Conservation (phyloP, 257 asterid genomes). For the Fraxinus americana region DNA sequence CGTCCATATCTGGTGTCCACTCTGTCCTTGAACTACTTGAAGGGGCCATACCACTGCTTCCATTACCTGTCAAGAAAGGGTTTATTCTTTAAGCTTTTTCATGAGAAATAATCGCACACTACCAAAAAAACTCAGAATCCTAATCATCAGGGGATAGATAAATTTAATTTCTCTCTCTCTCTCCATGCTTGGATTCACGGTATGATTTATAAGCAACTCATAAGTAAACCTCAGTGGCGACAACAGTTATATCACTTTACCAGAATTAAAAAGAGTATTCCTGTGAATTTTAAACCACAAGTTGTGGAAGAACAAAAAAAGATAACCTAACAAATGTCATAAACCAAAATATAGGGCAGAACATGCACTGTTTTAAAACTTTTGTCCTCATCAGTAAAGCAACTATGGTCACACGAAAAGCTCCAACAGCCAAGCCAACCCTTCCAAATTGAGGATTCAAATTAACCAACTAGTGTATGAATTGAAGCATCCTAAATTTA, state of each 20-base stretch:
- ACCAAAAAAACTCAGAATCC: neutral
- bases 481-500: neutral
- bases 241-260: neutral
- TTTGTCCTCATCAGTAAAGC: neutral
- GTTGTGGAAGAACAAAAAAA: neutral
- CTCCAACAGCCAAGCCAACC: neutral
- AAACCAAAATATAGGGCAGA: neutral
- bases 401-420: neutral
- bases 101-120: neutral
- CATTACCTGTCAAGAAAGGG: constrained; percentile 37
- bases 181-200: neutral
- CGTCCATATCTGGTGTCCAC: constrained; percentile 45
- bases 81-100: constrained; percentile 12
- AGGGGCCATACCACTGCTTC: constrained; percentile 26
- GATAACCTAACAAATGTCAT: neutral
- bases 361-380: neutral
- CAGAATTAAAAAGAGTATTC: neutral
- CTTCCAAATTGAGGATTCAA: neutral
- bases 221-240: neutral
- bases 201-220: neutral
- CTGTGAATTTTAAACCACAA: neutral
- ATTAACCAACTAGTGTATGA: neutral
- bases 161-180: neutral
- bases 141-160: neutral
- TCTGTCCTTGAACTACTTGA: constrained; percentile 44